Percentiles rank a stretch among this genome's conserved stretches.
These are phyloP conservation scores for Fusarium fujikuroi DNA, from an alignment of 2,329 filamentous ascomycete genomes.

Conservation along the genomic window DNA sequence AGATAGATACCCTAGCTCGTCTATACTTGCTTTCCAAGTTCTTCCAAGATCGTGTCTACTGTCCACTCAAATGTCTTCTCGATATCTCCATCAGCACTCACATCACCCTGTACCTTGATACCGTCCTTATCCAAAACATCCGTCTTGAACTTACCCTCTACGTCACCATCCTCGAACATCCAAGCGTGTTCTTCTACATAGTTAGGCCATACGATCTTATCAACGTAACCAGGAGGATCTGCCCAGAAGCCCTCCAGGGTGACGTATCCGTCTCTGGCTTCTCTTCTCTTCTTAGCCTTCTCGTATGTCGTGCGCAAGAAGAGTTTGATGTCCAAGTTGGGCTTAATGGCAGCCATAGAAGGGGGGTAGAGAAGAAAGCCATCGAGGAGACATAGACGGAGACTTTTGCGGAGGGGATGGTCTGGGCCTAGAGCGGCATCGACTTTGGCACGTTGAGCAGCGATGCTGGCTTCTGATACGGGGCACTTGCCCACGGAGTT, in stretches of 20 bases:
- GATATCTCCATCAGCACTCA: slow-evolving; percentile 66
- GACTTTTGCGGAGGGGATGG: slow-evolving; percentile 50
- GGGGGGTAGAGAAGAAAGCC: slow-evolving; percentile 86
- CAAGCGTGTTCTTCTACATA: slow-evolving; percentile 85
- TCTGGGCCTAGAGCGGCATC: slow-evolving; percentile 57
- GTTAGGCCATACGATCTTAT: slow-evolving; percentile 95
- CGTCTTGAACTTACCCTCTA: slow-evolving; percentile 65
- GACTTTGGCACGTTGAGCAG: slow-evolving; percentile 59
- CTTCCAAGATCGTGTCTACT: slow-evolving; percentile 68
- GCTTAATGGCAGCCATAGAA: slow-evolving; percentile 63
- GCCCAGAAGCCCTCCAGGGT: slow-evolving; percentile 93
- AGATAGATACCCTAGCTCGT: not conserved
- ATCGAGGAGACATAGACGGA: slow-evolving; percentile 79
- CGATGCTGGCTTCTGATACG: slow-evolving; percentile 59
- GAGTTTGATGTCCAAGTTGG: slow-evolving; percentile 77
- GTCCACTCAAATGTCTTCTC: slow-evolving; percentile 73
- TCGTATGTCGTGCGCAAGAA: slow-evolving; percentile 78
- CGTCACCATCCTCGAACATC: slow-evolving; percentile 78
- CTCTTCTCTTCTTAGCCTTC: slow-evolving; percentile 71
- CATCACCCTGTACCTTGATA: slow-evolving; percentile 61
- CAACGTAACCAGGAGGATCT: slow-evolving; percentile 93
- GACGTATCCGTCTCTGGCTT: slow-evolving; percentile 79
- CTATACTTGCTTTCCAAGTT: slow-evolving; percentile 50
- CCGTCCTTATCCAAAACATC: slow-evolving; percentile 56
- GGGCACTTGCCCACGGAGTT: slow-evolving; percentile 69